Percentiles rank a stretch among this genome's conserved stretches.
These are phyloP conservation scores for Metrosideros polymorpha DNA, from an alignment of 441 rosid genomes.

Conservation along the genomic window DNA sequence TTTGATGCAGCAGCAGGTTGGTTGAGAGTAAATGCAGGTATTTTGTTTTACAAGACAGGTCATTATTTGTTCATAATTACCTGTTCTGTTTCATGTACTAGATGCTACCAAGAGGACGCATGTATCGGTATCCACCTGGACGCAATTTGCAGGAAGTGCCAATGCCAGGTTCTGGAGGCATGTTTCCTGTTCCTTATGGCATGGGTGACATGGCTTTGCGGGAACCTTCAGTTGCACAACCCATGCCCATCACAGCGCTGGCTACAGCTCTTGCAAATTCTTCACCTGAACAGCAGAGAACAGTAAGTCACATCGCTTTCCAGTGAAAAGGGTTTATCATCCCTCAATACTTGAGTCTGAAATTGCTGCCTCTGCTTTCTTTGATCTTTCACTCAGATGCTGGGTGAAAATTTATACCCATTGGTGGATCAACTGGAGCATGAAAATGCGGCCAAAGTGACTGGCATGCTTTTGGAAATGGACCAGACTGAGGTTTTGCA, in stretches of 20 bases:
- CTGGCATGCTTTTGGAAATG: conserved; percentile 74
- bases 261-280: conserved; percentile 58
- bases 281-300: conserved; percentile 51
- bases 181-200: conserved; percentile 46
- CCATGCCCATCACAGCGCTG: conserved; percentile 40
- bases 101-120: conserved; percentile 56
- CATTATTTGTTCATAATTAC: background rate
- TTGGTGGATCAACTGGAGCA: conserved; percentile 60
- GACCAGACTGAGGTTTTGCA: conserved; percentile 73
- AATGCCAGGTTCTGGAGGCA: conserved; percentile 36
- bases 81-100: background rate
- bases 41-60: background rate
- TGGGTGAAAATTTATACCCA: conserved; percentile 61
- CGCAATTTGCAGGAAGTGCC: conserved; percentile 32
- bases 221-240: conserved; percentile 24
- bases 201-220: conserved; percentile 39
- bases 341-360: background rate
- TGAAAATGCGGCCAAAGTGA: conserved; percentile 58
- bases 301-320: conserved; percentile 14
- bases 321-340: background rate
- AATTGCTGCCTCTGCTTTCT: background rate
- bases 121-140: conserved; percentile 39
- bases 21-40: background rate
- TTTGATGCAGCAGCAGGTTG: conserved; percentile 42
- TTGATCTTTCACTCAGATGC: conserved; percentile 26